phyloP scores from a whole-genome alignment of 2,329 filamentous ascomycete species.

The Botryotinia calthae region DNA sequence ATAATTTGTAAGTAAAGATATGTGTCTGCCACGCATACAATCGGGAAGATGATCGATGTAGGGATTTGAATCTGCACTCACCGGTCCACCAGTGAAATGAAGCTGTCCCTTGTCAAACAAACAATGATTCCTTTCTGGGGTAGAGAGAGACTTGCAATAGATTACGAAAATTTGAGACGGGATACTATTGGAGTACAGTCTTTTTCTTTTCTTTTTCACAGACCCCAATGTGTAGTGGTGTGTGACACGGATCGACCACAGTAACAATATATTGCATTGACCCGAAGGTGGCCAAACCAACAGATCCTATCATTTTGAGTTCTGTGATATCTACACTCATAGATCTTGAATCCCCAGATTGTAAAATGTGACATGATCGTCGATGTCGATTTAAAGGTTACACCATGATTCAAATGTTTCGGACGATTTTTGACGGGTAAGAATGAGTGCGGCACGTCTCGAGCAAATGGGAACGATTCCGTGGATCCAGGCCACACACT shows the following conservation, averaged over 20 bases:
- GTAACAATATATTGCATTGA: neutral
- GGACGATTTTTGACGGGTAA: neutral
- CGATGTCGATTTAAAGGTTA: neutral
- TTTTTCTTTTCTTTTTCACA: neutral
- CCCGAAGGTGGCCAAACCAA: neutral
- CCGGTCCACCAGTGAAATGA: neutral
- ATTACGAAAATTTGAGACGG: neutral
- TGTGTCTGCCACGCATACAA: neutral
- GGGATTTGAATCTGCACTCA: neutral
- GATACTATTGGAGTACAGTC: neutral
- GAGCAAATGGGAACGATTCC: conserved; percentile 12
- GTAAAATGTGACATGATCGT: conserved; percentile 13
- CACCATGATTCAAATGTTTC: conserved; percentile 1
- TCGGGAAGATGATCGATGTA: neutral
- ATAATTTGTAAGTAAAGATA: neutral
- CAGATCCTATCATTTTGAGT: neutral
- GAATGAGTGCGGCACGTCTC: neutral
- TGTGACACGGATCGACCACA: neutral
- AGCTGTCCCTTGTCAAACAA: neutral
- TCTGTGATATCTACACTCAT: neutral
- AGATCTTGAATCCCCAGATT: conserved; percentile 1
- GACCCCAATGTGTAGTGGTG: neutral
- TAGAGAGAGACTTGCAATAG: neutral
- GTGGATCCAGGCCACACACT: neutral
- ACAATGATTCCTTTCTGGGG: neutral